Conservation (phyloP, 2,329 filamentous ascomycete species). For the Clarireedia homoeocarpa region DNA sequence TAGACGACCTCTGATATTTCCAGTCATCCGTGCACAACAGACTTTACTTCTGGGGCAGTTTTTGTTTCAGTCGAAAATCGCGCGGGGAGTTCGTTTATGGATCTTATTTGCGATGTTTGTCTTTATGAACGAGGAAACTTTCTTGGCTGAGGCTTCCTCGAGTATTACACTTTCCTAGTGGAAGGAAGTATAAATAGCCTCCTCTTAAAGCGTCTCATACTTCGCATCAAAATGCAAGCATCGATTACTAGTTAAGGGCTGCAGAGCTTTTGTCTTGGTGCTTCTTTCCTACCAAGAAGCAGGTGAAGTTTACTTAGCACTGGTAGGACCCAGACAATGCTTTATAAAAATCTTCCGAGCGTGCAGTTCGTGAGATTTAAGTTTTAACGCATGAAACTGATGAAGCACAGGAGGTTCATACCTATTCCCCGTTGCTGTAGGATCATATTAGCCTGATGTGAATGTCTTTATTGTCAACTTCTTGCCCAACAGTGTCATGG, state of each 20-base stretch:
- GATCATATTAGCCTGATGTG: too few species aligned
- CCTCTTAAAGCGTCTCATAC: not conserved
- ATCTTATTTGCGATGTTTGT: not conserved
- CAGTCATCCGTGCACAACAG: not conserved
- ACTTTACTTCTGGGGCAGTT: not conserved
- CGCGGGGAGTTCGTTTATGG: not conserved
- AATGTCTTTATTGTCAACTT: not conserved
- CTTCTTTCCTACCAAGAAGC: not conserved
- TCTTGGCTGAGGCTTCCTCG: not conserved
- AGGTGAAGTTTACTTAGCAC: not conserved
- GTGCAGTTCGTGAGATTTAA: not conserved
- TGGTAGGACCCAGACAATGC: not conserved
- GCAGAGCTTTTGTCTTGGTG: not conserved
- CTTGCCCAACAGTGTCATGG: not conserved
- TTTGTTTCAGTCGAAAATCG: not conserved
- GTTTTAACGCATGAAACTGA: not conserved
- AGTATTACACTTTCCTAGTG: not conserved
- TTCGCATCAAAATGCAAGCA: not conserved
- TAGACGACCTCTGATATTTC: not conserved
- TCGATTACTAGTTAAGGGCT: not conserved
- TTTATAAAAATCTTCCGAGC: not conserved
- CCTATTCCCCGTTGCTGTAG: not conserved
- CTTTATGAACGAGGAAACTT: not conserved
- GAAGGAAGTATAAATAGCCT: not conserved
- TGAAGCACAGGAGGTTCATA: not conserved